Evolutionary conservation across 2,329 filamentous ascomycete species (phyloP).

Genomic region (Epichloe sibirici): DNA sequence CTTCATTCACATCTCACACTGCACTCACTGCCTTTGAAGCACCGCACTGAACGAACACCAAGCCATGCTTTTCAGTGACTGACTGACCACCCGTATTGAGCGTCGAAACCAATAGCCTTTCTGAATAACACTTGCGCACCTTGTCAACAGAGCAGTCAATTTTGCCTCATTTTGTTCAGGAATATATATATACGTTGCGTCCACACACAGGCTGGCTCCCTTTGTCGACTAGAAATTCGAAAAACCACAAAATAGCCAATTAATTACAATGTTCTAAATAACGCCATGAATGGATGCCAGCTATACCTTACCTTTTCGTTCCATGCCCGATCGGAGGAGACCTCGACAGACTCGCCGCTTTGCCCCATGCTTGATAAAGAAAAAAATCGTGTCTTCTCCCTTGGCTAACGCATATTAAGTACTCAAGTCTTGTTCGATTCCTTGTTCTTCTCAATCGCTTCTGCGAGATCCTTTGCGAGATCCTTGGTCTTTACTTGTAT

Average conservation of each 20-base stretch:
- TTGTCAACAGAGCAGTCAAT: not conserved
- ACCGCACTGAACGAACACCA: no score
- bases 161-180: not conserved
- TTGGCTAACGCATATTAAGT: not conserved
- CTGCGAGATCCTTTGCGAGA: conserved; percentile 40
- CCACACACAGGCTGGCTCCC: not conserved
- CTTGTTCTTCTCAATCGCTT: conserved; percentile 41
- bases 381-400: not conserved
- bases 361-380: conserved; percentile 1
- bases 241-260: not conserved
- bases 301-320: not conserved
- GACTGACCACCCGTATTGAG: no score
- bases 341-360: not conserved
- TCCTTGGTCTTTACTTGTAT: conserved; percentile 57
- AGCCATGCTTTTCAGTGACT: no score
- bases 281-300: conserved; percentile 7
- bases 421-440: conserved; percentile 39
- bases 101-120: no score
- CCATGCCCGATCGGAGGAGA: not conserved
- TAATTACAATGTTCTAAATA: conserved; percentile 6
- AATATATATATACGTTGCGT: not conserved
- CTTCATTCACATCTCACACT: no score
- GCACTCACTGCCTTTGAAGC: no score
- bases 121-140: no score
- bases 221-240: not conserved